phyloP scores from a whole-genome alignment of 164 flowering plant genomes.

The Nymphaea thermarum region DNA sequence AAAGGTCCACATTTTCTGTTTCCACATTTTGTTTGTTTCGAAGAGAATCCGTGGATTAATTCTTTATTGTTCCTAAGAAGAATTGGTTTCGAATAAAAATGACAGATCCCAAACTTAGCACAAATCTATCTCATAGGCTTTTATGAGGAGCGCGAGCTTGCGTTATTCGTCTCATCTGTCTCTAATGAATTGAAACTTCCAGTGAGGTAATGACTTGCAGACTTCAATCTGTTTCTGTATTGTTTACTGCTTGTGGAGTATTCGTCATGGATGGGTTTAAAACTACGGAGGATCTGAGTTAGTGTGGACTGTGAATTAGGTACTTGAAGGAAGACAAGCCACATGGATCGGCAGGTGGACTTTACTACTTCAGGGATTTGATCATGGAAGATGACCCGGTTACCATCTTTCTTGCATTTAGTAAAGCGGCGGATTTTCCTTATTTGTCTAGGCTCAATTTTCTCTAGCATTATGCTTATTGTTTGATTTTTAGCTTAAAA shows the following conservation, averaged over 20 bases:
- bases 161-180: conserved; percentile 81
- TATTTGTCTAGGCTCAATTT: no score
- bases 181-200: conserved; percentile 93
- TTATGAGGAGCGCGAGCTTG: conserved; percentile 94
- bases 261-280: not conserved
- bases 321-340: conserved; percentile 94
- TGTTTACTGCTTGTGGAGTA: no score
- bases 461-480: no score
- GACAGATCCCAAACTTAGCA: conserved; percentile 78
- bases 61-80: no score
- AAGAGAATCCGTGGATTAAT: no score
- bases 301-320: conserved; percentile 17
- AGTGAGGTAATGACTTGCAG: conserved; percentile 39
- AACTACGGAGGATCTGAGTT: not conserved
- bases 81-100: not conserved
- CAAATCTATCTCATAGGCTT: conserved; percentile 89
- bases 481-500: no score
- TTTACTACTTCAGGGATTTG: conserved; percentile 80
- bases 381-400: conserved; percentile 97
- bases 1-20: conserved; percentile 31
- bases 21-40: no score
- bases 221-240: no score
- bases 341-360: conserved; percentile 97
- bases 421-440: not conserved
- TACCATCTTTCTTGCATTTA: conserved; percentile 6